These are phyloP conservation scores for Aspergillus steynii DNA, from an alignment of 495 filamentous ascomycete species.

Conservation along the genomic window DNA sequence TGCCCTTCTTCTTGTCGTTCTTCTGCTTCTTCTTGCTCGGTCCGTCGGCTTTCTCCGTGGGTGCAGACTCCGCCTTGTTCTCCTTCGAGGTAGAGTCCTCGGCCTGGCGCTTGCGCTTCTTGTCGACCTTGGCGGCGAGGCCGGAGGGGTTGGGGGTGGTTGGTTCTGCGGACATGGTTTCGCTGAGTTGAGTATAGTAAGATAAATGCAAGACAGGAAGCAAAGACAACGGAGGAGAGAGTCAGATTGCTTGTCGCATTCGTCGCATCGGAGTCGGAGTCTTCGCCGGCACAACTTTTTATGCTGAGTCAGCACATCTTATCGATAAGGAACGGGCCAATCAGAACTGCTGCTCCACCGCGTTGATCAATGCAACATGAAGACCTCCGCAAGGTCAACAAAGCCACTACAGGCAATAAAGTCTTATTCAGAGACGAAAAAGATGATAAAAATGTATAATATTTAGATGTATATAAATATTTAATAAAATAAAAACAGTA, in stretches of 20 bases:
- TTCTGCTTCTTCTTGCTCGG: slow-evolving; percentile 47
- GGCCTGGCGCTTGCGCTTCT: slow-evolving; percentile 54
- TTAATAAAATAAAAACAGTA: too few species aligned
- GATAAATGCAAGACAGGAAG: not conserved
- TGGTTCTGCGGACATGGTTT: slow-evolving; percentile 19
- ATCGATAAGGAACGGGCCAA: slow-evolving; percentile 21
- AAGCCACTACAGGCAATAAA: too few species aligned
- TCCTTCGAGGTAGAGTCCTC: slow-evolving; percentile 41
- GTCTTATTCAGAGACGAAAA: too few species aligned
- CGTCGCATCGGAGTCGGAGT: slow-evolving; percentile 3
- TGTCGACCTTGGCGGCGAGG: slow-evolving; percentile 42
- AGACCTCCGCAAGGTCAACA: too few species aligned
- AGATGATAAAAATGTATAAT: too few species aligned
- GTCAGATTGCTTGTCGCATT: not conserved
- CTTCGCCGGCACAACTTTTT: slow-evolving; percentile 12
- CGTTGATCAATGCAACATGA: too few species aligned
- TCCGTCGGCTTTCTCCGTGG: slow-evolving; percentile 26
- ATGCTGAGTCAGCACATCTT: slow-evolving; percentile 21
- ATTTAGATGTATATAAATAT: too few species aligned
- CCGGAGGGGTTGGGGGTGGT: slow-evolving; percentile 18
- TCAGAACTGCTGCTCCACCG: not conserved
- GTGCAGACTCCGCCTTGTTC: slow-evolving; percentile 29
- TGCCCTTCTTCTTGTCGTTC: slow-evolving; percentile 46
- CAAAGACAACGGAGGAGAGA: not conserved
- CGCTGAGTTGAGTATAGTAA: not conserved